Base-by-base conservation (phyloP, 148 eudicot genomes). In the Amaranthus hypochondriacus region DNA sequence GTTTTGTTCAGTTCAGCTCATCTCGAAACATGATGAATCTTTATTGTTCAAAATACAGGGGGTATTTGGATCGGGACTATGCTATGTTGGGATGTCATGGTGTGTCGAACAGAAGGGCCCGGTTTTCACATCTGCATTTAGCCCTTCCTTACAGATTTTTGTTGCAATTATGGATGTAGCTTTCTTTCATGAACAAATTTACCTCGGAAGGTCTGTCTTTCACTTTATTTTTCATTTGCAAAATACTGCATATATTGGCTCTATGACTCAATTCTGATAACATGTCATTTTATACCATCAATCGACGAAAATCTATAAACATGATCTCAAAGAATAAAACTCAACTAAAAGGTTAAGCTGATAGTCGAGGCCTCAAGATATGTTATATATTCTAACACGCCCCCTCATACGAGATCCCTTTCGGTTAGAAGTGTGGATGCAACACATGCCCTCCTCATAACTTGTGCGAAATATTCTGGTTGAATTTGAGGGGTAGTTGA, bases 31-130 rank as follows among this genome's bases (percentile, higher is more conserved):
- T 7, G 3, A 54, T 42, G 4, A 52, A 9, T 48, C 47, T 9
- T 46, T 6, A 48, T 63, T 43, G 12, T 56, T 21, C n/a, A 21
- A 69, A 61, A 18, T 80, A 61, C 87, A 90, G 96, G 92, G 92
- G 68, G 77, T 86, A 53, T 71, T 86, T 10, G 86, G 87, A 59
- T 90, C 96, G 47, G 92, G 96, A 46, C 72, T 90, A 43, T 84
- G 92, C 86, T 87, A 84, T 56, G 91, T 84, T 64, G 91, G 87
- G 58, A 86, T 89, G 85, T 72, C 91, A 18, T 89, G 94, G 94
- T 89, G 94, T 76, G 94, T 89, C 10, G 87, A 86, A 80, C 80
- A 87, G 74, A 76, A 80, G 53, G 94, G 94, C 2, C 87, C 91
- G 0, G 88, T 89, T 8, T 89, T 89, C 71, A 87, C 94, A 0